Conservation (phyloP, 129 eudicot species). For the Pittosporum tobira region DNA sequence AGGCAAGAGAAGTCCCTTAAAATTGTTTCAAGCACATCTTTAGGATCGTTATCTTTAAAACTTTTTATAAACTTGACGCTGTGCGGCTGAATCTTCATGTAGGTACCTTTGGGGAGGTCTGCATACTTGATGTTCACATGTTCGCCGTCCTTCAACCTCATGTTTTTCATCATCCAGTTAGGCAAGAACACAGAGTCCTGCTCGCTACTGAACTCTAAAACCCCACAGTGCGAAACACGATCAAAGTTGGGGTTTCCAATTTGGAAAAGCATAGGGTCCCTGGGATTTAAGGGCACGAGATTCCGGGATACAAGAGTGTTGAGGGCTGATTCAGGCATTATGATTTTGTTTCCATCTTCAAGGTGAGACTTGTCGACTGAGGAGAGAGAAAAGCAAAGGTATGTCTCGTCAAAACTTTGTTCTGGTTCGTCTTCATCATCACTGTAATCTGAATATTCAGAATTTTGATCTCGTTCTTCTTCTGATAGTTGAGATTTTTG, state of each 20-base stretch:
- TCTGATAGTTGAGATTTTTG: no score
- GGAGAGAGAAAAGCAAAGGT: constrained; percentile 6
- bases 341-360: constrained; percentile 14
- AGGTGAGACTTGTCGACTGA: constrained; percentile 1
- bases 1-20: constrained; percentile 15
- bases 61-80: constrained; percentile 8
- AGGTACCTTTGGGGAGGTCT: constrained; percentile 12
- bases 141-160: constrained; percentile 1
- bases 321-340: constrained; percentile 19
- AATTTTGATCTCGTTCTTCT: no score
- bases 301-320: background rate
- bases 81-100: constrained; percentile 32
- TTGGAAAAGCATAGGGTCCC: constrained; percentile 8
- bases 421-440: background rate
- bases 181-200: constrained; percentile 15
- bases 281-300: background rate
- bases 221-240: constrained; percentile 18
- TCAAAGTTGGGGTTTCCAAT: background rate
- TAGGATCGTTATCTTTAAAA: constrained; percentile 8
- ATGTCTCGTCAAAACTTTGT: background rate
- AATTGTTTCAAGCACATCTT: constrained; percentile 1
- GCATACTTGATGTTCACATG: background rate
- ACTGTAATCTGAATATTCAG: no score
- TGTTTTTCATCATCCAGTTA: constrained; percentile 16
- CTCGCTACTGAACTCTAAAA: constrained; percentile 14